Percentiles rank a stretch among this genome's conserved stretches.
Conservation (phyloP, 768 basidiomycete genomes). For the Lentinula edodes region DNA sequence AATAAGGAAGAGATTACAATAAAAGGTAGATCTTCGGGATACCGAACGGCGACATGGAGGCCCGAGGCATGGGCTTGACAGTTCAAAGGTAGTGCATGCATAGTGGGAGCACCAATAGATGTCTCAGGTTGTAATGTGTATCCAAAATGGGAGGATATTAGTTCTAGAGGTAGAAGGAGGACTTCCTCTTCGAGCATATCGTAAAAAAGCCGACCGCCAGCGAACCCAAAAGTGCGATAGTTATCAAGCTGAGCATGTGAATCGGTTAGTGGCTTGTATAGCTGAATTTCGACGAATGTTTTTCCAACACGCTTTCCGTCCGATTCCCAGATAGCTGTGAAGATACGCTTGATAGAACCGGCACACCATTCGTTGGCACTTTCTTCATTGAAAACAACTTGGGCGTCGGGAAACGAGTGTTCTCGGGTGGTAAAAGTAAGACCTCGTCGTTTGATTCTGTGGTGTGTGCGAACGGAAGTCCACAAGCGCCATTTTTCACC, state of each 20-base stretch:
- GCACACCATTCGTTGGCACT: slow-evolving; percentile 2
- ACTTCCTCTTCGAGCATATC: background rate
- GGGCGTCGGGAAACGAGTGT: background rate
- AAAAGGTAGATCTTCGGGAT: no score
- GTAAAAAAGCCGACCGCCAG: slow-evolving; percentile 13
- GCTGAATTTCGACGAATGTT: slow-evolving; percentile 4
- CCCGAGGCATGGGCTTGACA: no score
- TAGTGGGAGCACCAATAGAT: background rate
- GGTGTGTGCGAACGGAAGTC: background rate
- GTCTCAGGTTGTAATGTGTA: background rate
- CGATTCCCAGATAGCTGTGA: slow-evolving; percentile 2
- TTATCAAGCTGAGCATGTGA: slow-evolving; percentile 3
- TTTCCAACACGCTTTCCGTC: background rate
- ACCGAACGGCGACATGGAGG: no score
- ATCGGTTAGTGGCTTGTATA: background rate
- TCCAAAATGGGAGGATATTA: background rate
- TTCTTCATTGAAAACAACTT: slow-evolving; percentile 5
- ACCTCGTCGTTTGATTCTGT: background rate
- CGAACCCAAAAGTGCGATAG: slow-evolving; percentile 7
- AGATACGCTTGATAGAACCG: slow-evolving; percentile 7
- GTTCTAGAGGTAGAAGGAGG: background rate
- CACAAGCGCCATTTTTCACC: background rate
- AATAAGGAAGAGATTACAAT: no score
- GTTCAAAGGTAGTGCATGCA: background rate
- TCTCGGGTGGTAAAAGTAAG: background rate